Base-by-base conservation (phyloP, 2,329 filamentous ascomycete species). In the Aspergillus flavus region DNA sequence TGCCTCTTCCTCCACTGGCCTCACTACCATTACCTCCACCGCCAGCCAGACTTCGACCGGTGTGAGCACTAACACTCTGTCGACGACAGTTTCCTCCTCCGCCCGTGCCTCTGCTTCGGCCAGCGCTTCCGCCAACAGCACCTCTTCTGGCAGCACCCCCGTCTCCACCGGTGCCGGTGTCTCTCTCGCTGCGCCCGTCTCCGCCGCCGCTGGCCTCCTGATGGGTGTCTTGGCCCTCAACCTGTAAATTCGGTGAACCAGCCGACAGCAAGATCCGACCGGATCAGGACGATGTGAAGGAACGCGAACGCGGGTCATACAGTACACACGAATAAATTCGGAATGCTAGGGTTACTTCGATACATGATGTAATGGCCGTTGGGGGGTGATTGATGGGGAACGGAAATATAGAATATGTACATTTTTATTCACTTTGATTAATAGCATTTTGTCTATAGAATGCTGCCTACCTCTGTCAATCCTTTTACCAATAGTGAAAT, bases 161-260 rank as follows among this genome's bases (percentile, higher is more conserved):
- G 36, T 21, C 4, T 28, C 32, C 34, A 61, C 59, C 21, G 48
- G 48, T 32, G 66, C 60, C 9, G 71, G 57, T 58, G 64, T 48
- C n/a, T 52, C 64, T 21, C 34, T 71, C 32, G 30, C 54, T 0
- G 65, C 64, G 7, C 63, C 66, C 23, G 56, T 70, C 32, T 63
- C 55, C 34, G 61, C 65, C 45, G 62, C 61, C 28, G 61, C 65
- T 30, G 72, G 70, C n/a, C 34, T 73, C 36, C 12, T 71, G 23
- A 66, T 66, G 41, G 72, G 67, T 58, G 65, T 65, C 12, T 19
- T 73, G n/a, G 66, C 68, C 9, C 52, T 55, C n/a, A 39, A 55
- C 52, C 52, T 55, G 52, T 52, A 52, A 52, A 48, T 16, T 3
- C 19, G 16, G 16, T n/a, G 16, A n/a, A n/a, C 39, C 39, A n/a